Percentiles rank a stretch among this genome's conserved stretches.
phyloP scores from a whole-genome alignment of 1,284 basidiomycete genomes.

The Neotropicomus parvogracilis region DNA sequence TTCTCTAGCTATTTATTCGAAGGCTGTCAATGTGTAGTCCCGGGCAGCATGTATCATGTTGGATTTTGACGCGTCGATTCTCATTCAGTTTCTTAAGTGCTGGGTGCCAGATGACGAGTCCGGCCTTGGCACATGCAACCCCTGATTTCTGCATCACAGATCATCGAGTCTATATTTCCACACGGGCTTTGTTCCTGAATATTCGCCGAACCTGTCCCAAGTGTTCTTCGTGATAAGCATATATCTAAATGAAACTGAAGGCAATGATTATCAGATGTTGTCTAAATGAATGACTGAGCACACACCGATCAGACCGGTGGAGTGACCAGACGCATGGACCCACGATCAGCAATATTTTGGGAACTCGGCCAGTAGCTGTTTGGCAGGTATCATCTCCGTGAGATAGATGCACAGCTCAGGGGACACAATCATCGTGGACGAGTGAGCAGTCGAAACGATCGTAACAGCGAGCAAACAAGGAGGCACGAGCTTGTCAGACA shows the following conservation, averaged over 20 bases:
- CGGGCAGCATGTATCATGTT: background rate
- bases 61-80: background rate
- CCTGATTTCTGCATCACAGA: background rate
- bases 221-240: too few relatives aligned
- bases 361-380: background rate
- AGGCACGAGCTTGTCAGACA: background rate
- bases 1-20: constrained; percentile 10
- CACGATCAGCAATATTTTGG: background rate
- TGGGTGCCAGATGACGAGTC: background rate
- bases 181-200: background rate
- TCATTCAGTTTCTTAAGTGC: background rate
- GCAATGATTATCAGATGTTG: too few relatives aligned
- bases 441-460: background rate
- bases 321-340: background rate
- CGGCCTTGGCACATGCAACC: background rate
- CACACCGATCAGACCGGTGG: background rate
- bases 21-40: background rate
- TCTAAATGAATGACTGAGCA: too few relatives aligned
- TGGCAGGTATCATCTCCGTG: background rate
- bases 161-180: background rate
- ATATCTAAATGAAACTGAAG: too few relatives aligned
- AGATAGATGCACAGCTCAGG: background rate
- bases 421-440: constrained; percentile 2
- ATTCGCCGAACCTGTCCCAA: background rate
- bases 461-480: background rate